phyloP scores from a whole-genome alignment of 2,329 filamentous ascomycete species.

The Colletotrichum endophyticum region DNA sequence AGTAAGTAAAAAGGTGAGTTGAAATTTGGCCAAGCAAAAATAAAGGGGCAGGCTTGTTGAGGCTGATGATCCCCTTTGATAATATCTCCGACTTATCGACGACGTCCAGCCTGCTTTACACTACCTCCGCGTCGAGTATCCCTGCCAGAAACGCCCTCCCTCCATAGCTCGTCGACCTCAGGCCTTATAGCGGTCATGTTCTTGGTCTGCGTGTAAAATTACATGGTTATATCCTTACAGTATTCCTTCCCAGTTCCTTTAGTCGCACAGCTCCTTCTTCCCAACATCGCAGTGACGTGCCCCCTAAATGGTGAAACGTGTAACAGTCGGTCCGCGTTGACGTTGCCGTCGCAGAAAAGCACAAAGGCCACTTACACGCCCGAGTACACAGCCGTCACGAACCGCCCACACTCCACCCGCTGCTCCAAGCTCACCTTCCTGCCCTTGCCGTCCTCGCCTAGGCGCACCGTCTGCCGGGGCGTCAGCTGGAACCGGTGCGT shows the following conservation, averaged over 20 bases:
- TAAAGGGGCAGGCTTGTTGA: neutral
- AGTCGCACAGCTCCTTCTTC: neutral
- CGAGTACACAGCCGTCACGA: slow-evolving; percentile 85
- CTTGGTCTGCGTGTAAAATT: neutral
- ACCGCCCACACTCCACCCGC: slow-evolving; percentile 84
- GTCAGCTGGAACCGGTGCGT: slow-evolving; percentile 81
- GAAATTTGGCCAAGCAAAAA: neutral
- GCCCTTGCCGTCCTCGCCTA: slow-evolving; percentile 65
- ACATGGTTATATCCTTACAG: slow-evolving; percentile 15
- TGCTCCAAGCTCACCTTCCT: slow-evolving; percentile 81
- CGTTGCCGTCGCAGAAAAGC: neutral
- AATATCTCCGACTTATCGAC: neutral
- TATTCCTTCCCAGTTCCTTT: neutral
- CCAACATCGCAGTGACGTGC: neutral
- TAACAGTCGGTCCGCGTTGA: neutral
- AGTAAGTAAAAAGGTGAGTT: neutral
- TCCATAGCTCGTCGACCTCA: neutral
- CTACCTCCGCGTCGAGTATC: neutral
- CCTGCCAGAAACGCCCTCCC: neutral
- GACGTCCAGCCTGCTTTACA: neutral
- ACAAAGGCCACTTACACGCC: slow-evolving; percentile 40
- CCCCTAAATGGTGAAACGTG: neutral
- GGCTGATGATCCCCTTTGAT: neutral
- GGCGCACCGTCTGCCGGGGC: slow-evolving; percentile 71
- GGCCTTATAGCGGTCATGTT: neutral